Evolutionary conservation across 495 filamentous ascomycete genomes (phyloP), one percentile per base, ranked within the genome.

Genomic region (Penicillium paradoxum): DNA sequence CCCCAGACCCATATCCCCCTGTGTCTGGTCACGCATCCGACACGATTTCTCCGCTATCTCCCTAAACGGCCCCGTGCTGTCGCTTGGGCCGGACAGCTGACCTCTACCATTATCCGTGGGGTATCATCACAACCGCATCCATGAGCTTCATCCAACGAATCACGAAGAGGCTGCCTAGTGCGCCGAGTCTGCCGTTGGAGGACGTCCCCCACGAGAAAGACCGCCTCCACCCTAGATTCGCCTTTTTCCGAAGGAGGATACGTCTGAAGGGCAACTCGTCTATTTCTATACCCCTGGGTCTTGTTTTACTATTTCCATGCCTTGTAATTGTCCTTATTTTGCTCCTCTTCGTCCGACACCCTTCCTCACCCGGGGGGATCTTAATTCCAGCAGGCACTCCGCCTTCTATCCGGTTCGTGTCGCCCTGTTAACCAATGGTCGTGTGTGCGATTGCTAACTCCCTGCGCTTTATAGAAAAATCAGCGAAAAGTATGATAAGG

Each of bases 401-500:
- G 57, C 93, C 95, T 36, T 82, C 87, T 41, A 96, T 98, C 68
- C 85, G 91, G 90, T 96, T 80, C 45, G 82, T 73, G 36, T 21
- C 34, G 3, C 13, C 13, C 18, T n/a, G 8, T 36, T 38, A 25
- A 47, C 40, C 42, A 17, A 7, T 14, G 27, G 6, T 30, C 40
- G n/a, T 47, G 36, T 8, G 34, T 30, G 32, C 27, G 14, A 42
- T 54, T 32, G 29, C 48, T 63, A 57, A 62, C 51, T 13, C 40
- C 10, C 30, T 41, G 29, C 49, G 9, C 1, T 24, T 7, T 49
- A 65, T 67, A 97, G 92, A 56, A 95, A 89, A 83, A 99, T 99
- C 58, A 96, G 88, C 72, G 93, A 99, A 73, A 85, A 91, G 58
- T 80, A 96, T 71, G 93, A 99, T 74, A 95, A 93, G 68, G 90